Percentiles rank a stretch among this genome's conserved stretches.
Conservation (phyloP, 176 grass and related monocot genomes). For the Ensete glaucum region DNA sequence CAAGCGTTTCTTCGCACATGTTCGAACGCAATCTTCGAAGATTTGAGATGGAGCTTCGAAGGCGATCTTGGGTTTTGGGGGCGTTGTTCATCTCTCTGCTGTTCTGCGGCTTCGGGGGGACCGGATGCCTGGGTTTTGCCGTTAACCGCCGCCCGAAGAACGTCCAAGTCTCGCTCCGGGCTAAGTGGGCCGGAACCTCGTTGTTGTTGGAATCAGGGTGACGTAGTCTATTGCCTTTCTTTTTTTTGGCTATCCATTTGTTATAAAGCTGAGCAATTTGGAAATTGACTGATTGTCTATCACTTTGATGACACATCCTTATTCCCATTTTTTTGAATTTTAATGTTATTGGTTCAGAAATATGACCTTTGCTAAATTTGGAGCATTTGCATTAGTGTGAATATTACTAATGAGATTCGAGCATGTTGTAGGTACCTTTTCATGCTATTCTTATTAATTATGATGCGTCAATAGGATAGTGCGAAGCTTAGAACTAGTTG, state of each 20-base stretch:
- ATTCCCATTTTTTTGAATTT: neutral
- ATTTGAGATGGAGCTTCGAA: constrained; percentile 23
- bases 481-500: neutral
- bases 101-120: constrained; percentile 10
- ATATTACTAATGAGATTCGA: neutral
- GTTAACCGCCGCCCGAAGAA: constrained; percentile 72
- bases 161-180: constrained; percentile 74
- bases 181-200: constrained; percentile 82
- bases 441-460: neutral
- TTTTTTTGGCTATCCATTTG: neutral
- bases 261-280: neutral
- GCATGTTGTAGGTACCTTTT: neutral
- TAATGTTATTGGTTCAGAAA: no score
- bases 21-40: neutral
- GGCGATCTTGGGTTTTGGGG: constrained; percentile 12
- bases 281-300: neutral
- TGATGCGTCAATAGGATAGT: neutral
- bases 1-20: neutral
- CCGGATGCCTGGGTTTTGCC: constrained; percentile 6
- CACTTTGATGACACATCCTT: neutral
- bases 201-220: constrained; percentile 83
- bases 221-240: constrained; percentile 9
- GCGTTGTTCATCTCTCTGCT: constrained; percentile 23
- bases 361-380: neutral
- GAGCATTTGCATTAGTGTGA: neutral